Conservation (phyloP, 2,329 filamentous ascomycete genomes). For the Rasamsonia emersonii region DNA sequence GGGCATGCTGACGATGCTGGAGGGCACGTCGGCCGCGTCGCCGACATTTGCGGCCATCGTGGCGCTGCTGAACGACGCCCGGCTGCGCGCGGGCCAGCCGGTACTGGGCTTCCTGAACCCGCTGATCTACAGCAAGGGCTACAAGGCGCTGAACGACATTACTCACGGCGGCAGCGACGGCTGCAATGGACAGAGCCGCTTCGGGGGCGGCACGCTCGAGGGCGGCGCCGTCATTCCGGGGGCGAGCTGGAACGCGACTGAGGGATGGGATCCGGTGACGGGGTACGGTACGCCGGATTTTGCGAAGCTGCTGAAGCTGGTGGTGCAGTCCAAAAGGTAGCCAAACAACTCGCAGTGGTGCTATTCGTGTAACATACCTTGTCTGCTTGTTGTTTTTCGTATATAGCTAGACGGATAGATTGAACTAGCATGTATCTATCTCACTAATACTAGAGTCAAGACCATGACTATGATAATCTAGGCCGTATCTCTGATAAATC, state of each 20-base stretch:
- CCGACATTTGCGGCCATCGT: slow-evolving; percentile 53
- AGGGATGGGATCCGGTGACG: slow-evolving; percentile 45
- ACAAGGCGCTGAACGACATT: slow-evolving; percentile 40
- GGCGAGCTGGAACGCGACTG: slow-evolving; percentile 44
- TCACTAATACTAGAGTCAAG: too few species aligned
- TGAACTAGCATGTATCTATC: too few species aligned
- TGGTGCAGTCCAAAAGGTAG: too few species aligned
- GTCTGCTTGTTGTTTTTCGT: too few species aligned
- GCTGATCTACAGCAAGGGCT: slow-evolving; percentile 45
- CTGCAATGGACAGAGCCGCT: too few species aligned
- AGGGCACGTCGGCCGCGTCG: slow-evolving; percentile 43
- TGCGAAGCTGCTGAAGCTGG: slow-evolving; percentile 13
- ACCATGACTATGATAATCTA: too few species aligned
- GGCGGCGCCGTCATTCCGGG: slow-evolving; percentile 33
- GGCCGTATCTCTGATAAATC: too few species aligned
- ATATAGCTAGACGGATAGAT: too few species aligned
- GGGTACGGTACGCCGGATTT: slow-evolving; percentile 33
- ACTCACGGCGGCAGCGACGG: slow-evolving; percentile 38
- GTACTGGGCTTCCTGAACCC: slow-evolving; percentile 53
- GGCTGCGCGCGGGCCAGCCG: slow-evolving; percentile 42
- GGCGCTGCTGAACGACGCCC: slow-evolving; percentile 54
- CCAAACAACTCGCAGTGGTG: too few species aligned
- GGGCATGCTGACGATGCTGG: slow-evolving; percentile 18
- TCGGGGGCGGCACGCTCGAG: slow-evolving; percentile 32
- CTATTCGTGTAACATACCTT: too few species aligned